Evolutionary conservation across 139 green algal genomes (phyloP).

Genomic region (Trebouxia sp.): DNA sequence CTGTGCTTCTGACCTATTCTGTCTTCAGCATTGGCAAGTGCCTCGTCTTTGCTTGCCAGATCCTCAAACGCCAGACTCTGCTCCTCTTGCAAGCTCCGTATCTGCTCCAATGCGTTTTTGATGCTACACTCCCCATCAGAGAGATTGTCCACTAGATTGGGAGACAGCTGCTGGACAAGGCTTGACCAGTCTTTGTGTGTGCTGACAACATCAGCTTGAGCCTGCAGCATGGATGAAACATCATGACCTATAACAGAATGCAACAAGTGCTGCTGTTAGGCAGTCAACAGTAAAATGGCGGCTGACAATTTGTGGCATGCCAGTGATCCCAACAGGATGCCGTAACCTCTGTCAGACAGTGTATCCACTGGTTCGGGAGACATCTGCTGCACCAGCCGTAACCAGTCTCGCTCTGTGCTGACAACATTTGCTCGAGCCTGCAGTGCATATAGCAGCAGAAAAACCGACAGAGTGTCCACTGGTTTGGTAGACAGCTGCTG

Average conservation of each 20-base stretch:
- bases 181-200: too few relatives aligned
- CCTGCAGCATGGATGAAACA: too few relatives aligned
- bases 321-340: too few relatives aligned
- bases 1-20: background rate
- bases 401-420: conserved; percentile 3
- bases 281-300: too few relatives aligned
- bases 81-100: background rate
- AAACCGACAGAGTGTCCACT: background rate
- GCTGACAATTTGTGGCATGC: too few relatives aligned
- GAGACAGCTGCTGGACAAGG: too few relatives aligned
- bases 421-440: too few relatives aligned
- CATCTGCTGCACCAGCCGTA: conserved; percentile 22
- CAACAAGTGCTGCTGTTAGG: too few relatives aligned
- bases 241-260: too few relatives aligned
- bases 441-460: too few relatives aligned
- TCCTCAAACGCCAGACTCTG: background rate
- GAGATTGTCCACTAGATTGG: background rate
- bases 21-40: background rate
- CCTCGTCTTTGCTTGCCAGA: conserved; percentile 13
- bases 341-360: too few relatives aligned
- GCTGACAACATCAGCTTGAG: too few relatives aligned
- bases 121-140: background rate
- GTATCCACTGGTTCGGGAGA: background rate
- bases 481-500: background rate
- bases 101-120: background rate